phyloP scores from a whole-genome alignment of 805 yeast genomes.

The Pachysolen tannophilus region DNA sequence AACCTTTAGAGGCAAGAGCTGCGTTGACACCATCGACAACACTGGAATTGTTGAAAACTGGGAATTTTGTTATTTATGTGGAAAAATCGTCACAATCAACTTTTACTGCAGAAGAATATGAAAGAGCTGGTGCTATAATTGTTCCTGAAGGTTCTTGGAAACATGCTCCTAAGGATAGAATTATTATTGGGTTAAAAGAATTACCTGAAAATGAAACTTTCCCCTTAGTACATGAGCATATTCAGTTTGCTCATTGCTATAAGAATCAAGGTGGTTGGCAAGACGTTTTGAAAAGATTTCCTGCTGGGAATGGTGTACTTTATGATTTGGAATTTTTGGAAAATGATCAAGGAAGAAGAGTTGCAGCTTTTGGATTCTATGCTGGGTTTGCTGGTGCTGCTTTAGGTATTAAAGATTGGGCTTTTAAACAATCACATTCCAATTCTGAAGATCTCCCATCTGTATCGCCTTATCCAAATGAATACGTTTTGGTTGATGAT shows the following conservation, averaged over 20 bases:
- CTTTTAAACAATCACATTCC: conserved; percentile 71
- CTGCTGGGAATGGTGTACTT: conserved; percentile 81
- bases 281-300: conserved; percentile 82
- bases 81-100: conserved; percentile 84
- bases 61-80: conserved; percentile 72
- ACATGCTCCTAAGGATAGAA: conserved; percentile 81
- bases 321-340: conserved; percentile 94
- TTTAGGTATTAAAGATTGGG: conserved; percentile 89
- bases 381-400: conserved; percentile 99
- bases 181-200: conserved; percentile 91
- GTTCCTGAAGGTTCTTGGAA: conserved; percentile 95
- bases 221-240: conserved; percentile 93
- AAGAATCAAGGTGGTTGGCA: conserved; percentile 98
- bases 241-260: conserved; percentile 98
- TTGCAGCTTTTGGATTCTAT: conserved; percentile 98
- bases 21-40: conserved; percentile 92
- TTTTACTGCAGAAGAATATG: conserved; percentile 71
- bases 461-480: conserved; percentile 77
- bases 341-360: conserved; percentile 94
- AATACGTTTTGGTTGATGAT: conserved; percentile 62
- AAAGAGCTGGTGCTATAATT: conserved; percentile 70
- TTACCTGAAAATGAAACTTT: conserved; percentile 83
- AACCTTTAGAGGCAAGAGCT: conserved; percentile 96
- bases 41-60: conserved; percentile 75
- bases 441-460: conserved; percentile 69